Evolutionary conservation across 345 rosid species (phyloP).

Genomic region (Brassica juncea): DNA sequence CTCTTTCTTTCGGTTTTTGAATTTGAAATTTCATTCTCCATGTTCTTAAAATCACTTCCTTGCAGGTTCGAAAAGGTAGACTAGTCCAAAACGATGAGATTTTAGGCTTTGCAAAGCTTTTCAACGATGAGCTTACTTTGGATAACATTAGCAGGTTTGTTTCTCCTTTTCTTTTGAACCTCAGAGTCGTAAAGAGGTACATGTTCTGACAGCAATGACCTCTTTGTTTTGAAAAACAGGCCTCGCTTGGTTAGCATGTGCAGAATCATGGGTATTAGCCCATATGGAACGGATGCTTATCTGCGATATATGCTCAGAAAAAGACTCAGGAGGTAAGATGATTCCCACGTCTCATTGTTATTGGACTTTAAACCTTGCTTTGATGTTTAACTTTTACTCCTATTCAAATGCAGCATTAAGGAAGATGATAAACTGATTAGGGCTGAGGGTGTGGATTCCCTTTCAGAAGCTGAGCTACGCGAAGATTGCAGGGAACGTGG

Average conservation of each 20-base stretch:
- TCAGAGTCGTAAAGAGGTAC: conserved; percentile 3
- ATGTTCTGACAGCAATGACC: not conserved
- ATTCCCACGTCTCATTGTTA: conserved; percentile 24
- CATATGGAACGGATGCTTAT: conserved; percentile 73
- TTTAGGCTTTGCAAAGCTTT: conserved; percentile 72
- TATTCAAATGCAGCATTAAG: conserved; percentile 51
- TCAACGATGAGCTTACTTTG: conserved; percentile 74
- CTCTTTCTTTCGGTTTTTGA: not conserved
- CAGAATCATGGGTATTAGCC: conserved; percentile 73
- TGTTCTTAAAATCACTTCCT: not conserved
- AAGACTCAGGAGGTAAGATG: conserved; percentile 62
- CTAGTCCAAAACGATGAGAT: conserved; percentile 65
- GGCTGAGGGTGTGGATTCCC: conserved; percentile 72
- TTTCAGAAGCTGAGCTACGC: conserved; percentile 69
- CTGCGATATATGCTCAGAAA: conserved; percentile 69
- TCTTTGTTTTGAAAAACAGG: conserved; percentile 42
- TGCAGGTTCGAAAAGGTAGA: conserved; percentile 69
- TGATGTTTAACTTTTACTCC: conserved; percentile 14
- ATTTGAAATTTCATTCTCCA: not conserved
- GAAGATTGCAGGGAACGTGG: conserved; percentile 81
- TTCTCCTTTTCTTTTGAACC: conserved; percentile 3
- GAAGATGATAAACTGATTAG: conserved; percentile 68
- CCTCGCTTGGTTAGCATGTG: conserved; percentile 75
- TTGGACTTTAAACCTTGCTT: conserved; percentile 11
- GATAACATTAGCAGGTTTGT: conserved; percentile 75